These are phyloP conservation scores for Neophaeococcomyces aloes DNA, from an alignment of 2,329 filamentous ascomycete species.

Conservation along the genomic window DNA sequence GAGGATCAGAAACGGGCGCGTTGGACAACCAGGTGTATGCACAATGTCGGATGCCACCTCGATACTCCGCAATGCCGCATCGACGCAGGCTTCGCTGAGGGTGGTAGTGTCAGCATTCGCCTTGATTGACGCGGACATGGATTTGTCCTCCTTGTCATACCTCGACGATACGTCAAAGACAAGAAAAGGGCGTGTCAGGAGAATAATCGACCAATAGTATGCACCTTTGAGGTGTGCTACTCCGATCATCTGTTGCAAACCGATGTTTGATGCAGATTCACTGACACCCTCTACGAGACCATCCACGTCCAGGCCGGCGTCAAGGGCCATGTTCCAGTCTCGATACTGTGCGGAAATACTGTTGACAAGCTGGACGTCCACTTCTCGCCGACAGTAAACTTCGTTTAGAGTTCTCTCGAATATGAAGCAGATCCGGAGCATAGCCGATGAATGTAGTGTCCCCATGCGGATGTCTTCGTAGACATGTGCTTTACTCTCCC, in stretches of 20 bases:
- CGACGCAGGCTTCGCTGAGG: slow-evolving; percentile 33
- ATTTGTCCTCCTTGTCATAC: slow-evolving; percentile 5
- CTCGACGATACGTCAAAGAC: slow-evolving; percentile 39
- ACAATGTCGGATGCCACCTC: slow-evolving; percentile 22
- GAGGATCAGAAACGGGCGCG: slow-evolving; percentile 19
- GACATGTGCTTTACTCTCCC: slow-evolving; percentile 18
- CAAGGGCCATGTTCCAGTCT: slow-evolving; percentile 32
- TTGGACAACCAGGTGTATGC: slow-evolving; percentile 18
- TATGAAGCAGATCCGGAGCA: slow-evolving; percentile 34
- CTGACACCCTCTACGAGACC: slow-evolving; percentile 27
- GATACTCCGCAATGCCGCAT: slow-evolving; percentile 30
- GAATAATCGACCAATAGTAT: slow-evolving; percentile 46
- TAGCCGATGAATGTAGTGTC: slow-evolving; percentile 32
- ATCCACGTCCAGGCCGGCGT: slow-evolving; percentile 38
- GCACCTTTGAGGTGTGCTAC: slow-evolving; percentile 42
- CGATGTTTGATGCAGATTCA: slow-evolving; percentile 23
- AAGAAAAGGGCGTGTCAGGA: slow-evolving; percentile 44
- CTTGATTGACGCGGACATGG: neutral
- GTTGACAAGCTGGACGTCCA: slow-evolving; percentile 33
- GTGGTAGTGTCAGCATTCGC: slow-evolving; percentile 15
- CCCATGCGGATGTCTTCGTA: slow-evolving; percentile 35
- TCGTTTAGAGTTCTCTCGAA: slow-evolving; percentile 34
- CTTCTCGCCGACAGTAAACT: slow-evolving; percentile 35
- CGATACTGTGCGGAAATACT: slow-evolving; percentile 34
- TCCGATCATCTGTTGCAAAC: slow-evolving; percentile 30